Base-by-base conservation (phyloP, 2,329 filamentous ascomycete species). In the Davidsoniella virescens region DNA sequence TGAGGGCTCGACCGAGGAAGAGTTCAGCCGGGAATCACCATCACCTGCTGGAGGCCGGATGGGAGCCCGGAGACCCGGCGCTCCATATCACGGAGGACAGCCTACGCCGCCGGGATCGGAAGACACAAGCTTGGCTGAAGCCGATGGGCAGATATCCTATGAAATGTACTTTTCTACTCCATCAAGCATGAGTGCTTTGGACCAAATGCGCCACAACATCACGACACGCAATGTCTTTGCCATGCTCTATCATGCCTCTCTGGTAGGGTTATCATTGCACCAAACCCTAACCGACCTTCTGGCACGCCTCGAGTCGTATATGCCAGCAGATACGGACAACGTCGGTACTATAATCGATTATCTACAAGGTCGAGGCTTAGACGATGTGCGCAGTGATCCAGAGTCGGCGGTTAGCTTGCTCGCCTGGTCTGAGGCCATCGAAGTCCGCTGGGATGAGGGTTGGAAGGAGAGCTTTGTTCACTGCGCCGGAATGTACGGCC, bases 211-310 rank as follows among this genome's bases (percentile, higher is more conserved):
- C 1, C 70, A 82, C 55, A 76, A 80, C 55, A 69, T 84, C 44
- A 79, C 80, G 0, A 80, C 80, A 1, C 73, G 81, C 17, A 85
- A 84, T 57, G 73, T 84, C 42, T 77, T 85, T 56, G 80, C 80
- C 0, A 63, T 84, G 33, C 61, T 84, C 2, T 79, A 76, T 57
- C 70, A 76, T 47, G 74, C 75, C 18, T 79, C 80, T 0, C 67
- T 84, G 0, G 79, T 84, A 2, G 81, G 81, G 0, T 58, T 75
- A 1, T 78, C 79, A 4, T 61, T 84, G 0, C 73, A 72, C 55
- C 76, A 82, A 56, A 77, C 80, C 36, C 63, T 85, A 4, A 67
- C 66, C 0, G 80, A 83, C 56, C 64, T 85, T 0, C 76, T 78
- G 38, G 64, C 70, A 6, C 72, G 80, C 2, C 70, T 83, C 6